A percentile compares a stretch with the other conserved stretches of the same genome.
These are phyloP conservation scores for Quercus lobata DNA, from an alignment of 331 rosid species.

Conservation along the genomic window DNA sequence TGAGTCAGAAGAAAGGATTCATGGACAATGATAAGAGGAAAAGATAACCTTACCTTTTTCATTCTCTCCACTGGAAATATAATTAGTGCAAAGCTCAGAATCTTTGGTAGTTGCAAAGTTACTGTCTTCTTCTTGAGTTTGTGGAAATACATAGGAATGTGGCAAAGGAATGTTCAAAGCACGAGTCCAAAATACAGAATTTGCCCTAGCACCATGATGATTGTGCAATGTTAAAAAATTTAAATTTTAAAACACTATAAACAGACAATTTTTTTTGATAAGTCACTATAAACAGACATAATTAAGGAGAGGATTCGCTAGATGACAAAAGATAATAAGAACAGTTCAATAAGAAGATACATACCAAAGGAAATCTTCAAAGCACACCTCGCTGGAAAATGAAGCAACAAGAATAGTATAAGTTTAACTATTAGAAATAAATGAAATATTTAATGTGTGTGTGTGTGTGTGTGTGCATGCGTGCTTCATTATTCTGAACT, in stretches of 20 bases:
- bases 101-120: constrained; percentile 21
- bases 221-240: constrained; percentile 17
- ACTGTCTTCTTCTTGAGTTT: constrained; percentile 45
- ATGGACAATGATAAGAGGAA: background rate
- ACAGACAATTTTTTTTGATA: too few species aligned
- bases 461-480: background rate
- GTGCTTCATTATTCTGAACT: background rate
- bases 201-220: constrained; percentile 66
- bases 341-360: constrained; percentile 14
- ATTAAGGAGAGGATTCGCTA: background rate
- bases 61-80: constrained; percentile 23
- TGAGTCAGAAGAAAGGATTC: background rate
- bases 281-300: background rate
- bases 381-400: constrained; percentile 74
- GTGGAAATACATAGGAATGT: constrained; percentile 73
- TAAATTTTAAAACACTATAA: too few species aligned
- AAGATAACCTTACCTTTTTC: constrained; percentile 29
- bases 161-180: constrained; percentile 94
- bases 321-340: constrained; percentile 14
- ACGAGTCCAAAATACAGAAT: constrained; percentile 91
- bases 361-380: constrained; percentile 94
- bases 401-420: constrained; percentile 10
- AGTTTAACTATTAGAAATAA: background rate
- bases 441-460: background rate
- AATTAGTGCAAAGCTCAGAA: constrained; percentile 13